phyloP scores from a whole-genome alignment of 345 rosid species.

The Eutrema japonicum region DNA sequence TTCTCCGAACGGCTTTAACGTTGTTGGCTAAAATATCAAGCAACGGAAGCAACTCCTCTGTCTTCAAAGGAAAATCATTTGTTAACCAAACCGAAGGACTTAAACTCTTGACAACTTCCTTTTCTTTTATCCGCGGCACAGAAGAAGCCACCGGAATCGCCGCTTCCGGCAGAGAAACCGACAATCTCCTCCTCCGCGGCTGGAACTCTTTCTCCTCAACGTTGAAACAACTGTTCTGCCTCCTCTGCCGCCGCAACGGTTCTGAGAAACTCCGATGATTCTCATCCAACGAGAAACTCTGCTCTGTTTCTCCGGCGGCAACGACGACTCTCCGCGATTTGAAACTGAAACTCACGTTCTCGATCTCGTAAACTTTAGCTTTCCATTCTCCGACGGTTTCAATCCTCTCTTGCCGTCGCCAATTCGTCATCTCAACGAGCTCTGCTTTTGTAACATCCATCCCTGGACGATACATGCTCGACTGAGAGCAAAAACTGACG shows the following conservation, averaged over 20 bases:
- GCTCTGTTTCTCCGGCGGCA: slow-evolving; percentile 58
- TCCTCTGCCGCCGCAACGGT: slow-evolving; percentile 58
- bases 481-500: slow-evolving; percentile 63
- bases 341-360: slow-evolving; percentile 78
- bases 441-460: slow-evolving; percentile 92
- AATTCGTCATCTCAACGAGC: slow-evolving; percentile 71
- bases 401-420: slow-evolving; percentile 82
- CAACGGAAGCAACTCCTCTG: slow-evolving; percentile 89
- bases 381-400: slow-evolving; percentile 83
- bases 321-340: slow-evolving; percentile 62
- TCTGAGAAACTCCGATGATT: slow-evolving; percentile 45
- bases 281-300: slow-evolving; percentile 52
- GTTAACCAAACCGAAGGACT: slow-evolving; percentile 95
- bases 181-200: slow-evolving; percentile 60
- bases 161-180: slow-evolving; percentile 45
- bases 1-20: slow-evolving; percentile 93
- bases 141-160: slow-evolving; percentile 39
- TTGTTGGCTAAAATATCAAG: slow-evolving; percentile 92
- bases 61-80: slow-evolving; percentile 74
- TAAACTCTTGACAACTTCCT: slow-evolving; percentile 81
- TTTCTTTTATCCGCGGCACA: slow-evolving; percentile 60
- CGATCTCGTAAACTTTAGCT: slow-evolving; percentile 75
- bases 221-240: slow-evolving; percentile 79
- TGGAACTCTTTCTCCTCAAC: slow-evolving; percentile 57
- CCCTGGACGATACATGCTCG: slow-evolving; percentile 87